Evolutionary conservation across 164 flowering plant genomes (phyloP).

Genomic region (Warburgia ugandensis): DNA sequence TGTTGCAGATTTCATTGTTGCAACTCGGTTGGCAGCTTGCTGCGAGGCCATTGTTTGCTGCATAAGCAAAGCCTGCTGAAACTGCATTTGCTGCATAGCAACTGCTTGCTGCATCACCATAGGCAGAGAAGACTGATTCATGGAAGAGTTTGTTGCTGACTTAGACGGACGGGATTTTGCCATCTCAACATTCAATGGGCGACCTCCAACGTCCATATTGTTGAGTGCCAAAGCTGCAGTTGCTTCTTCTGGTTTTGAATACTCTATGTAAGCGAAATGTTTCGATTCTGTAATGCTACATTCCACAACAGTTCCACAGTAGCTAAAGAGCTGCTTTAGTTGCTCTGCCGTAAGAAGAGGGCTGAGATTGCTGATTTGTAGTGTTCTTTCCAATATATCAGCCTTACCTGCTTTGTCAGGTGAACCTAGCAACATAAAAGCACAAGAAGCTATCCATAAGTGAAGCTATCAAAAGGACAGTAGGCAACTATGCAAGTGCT

Average conservation of each 20-base stretch:
- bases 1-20: slow-evolving; percentile 91
- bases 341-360: slow-evolving; percentile 90
- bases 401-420: slow-evolving; percentile 51
- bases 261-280: slow-evolving; percentile 90
- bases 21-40: slow-evolving; percentile 94
- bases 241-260: slow-evolving; percentile 96
- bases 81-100: slow-evolving; percentile 99
- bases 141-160: slow-evolving; percentile 34
- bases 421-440: slow-evolving; percentile 33
- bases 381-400: slow-evolving; percentile 63
- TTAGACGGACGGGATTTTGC: slow-evolving; percentile 92
- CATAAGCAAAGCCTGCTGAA: slow-evolving; percentile 94
- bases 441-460: background rate
- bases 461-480: background rate
- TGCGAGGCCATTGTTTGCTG: slow-evolving; percentile 88
- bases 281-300: slow-evolving; percentile 88
- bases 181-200: slow-evolving; percentile 97
- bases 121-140: slow-evolving; percentile 67
- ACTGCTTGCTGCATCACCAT: slow-evolving; percentile 98
- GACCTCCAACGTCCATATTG: slow-evolving; percentile 93
- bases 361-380: slow-evolving; percentile 95
- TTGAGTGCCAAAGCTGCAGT: slow-evolving; percentile 81
- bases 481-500: too few relatives aligned
- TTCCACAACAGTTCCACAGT: slow-evolving; percentile 87
- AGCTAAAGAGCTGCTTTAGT: slow-evolving; percentile 81